Conservation (phyloP, 148 eudicot genomes). For the Nepenthes gracilis region DNA sequence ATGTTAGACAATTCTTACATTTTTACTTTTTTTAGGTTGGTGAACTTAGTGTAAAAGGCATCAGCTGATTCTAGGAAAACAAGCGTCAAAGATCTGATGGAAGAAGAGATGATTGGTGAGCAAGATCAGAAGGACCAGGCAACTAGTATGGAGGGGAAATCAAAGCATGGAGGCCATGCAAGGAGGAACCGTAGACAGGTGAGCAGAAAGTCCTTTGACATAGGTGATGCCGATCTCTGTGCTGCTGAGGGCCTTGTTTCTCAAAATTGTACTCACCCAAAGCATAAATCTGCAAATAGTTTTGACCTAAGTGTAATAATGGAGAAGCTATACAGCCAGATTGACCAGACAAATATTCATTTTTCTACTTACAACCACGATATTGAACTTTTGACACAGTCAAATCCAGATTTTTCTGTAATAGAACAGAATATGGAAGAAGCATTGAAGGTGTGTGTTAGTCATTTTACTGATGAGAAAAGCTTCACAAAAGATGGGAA, state of each 20-base stretch:
- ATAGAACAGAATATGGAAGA: slow-evolving; percentile 44
- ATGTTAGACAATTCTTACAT: background rate
- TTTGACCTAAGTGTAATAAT: slow-evolving; percentile 38
- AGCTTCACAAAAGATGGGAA: slow-evolving; percentile 19
- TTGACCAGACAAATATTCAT: slow-evolving; percentile 22
- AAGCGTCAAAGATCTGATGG: slow-evolving; percentile 90
- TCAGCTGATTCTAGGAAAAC: slow-evolving; percentile 15
- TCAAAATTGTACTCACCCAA: slow-evolving; percentile 19
- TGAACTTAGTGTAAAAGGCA: slow-evolving; percentile 23
- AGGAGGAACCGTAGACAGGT: slow-evolving; percentile 27
- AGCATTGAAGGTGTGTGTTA: slow-evolving; percentile 58
- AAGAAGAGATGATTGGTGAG: slow-evolving; percentile 69
- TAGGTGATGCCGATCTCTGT: slow-evolving; percentile 20
- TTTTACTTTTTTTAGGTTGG: slow-evolving; percentile 23
- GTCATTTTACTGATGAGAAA: slow-evolving; percentile 31
- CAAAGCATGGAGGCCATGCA: slow-evolving; percentile 13
- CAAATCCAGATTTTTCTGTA: slow-evolving; percentile 15
- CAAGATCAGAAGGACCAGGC: slow-evolving; percentile 19
- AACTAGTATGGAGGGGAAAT: slow-evolving; percentile 13
- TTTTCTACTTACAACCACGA: slow-evolving; percentile 13
- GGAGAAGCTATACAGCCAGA: slow-evolving; percentile 41
- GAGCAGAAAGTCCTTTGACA: slow-evolving; percentile 37
- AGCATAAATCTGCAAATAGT: slow-evolving; percentile 33
- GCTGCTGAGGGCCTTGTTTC: slow-evolving; percentile 2
- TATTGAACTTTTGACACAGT: slow-evolving; percentile 8